phyloP scores from a whole-genome alignment of 768 basidiomycete genomes.

The Podaxis sp. region DNA sequence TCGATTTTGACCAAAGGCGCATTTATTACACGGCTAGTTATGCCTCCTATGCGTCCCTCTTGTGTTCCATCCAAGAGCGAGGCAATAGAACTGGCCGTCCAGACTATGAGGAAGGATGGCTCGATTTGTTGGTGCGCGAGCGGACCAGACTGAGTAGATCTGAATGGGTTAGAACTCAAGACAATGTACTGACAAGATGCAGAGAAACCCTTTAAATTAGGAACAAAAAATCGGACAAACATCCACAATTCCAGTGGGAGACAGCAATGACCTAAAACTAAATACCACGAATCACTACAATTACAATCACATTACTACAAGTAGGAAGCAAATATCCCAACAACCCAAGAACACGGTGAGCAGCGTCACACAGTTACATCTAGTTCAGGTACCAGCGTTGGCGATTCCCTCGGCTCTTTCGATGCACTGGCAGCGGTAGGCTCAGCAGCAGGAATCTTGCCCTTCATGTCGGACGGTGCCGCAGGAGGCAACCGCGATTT shows the following conservation, averaged over 20 bases:
- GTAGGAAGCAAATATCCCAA: conserved; percentile 44
- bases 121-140: no score
- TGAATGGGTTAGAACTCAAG: no score
- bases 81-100: no score
- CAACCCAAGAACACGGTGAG: background rate
- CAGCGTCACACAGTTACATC: conserved; percentile 37
- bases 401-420: background rate
- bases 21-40: no score
- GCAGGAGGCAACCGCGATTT: conserved; percentile 14
- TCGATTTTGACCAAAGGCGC: no score
- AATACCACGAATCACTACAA: background rate
- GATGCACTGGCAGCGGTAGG: background rate
- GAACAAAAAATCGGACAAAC: no score
- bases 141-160: no score
- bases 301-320: background rate
- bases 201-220: no score
- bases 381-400: conserved; percentile 30
- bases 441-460: background rate
- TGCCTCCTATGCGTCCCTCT: no score
- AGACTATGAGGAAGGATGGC: no score
- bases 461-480: background rate
- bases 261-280: background rate
- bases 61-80: no score
- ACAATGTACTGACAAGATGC: no score
- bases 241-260: background rate